These are phyloP conservation scores for Pleurozium schreberi DNA, from an alignment of 225 moss, liverwort and hornwort species.

Conservation along the genomic window DNA sequence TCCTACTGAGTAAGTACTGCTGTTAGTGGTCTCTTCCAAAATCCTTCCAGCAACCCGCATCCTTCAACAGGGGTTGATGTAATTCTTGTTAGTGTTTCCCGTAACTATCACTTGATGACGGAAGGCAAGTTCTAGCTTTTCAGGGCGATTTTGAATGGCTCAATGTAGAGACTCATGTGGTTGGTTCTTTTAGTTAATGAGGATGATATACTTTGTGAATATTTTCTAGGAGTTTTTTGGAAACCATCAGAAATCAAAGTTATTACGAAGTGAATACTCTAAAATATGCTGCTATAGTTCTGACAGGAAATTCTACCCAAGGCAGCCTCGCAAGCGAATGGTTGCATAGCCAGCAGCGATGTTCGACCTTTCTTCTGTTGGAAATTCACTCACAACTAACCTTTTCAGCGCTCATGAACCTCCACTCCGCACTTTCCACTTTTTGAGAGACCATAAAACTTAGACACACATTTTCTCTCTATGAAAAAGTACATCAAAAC, in stretches of 20 bases:
- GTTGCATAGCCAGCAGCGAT: neutral
- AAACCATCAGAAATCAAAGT: too few species aligned
- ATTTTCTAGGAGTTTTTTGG: neutral
- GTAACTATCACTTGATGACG: neutral
- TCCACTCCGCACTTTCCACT: conserved; percentile 9
- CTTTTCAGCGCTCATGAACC: neutral
- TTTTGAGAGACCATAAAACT: neutral
- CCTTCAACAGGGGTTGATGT: neutral
- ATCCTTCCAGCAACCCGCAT: neutral
- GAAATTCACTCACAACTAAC: neutral
- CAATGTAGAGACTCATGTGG: neutral
- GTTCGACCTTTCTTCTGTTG: neutral
- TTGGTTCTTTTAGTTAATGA: neutral
- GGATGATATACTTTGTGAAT: neutral
- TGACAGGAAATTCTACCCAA: neutral
- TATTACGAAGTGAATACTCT: neutral
- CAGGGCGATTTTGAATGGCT: neutral
- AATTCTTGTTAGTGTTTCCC: neutral
- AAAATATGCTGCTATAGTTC: neutral
- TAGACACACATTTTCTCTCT: neutral
- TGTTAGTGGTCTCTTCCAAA: neutral
- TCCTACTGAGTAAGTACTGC: neutral
- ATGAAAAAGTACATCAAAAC: conserved; percentile 12
- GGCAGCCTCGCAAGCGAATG: neutral
- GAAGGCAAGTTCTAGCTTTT: neutral